These are phyloP conservation scores for Saccharum spontaneum DNA, from an alignment of 176 grass and related monocot genomes.

Conservation along the genomic window DNA sequence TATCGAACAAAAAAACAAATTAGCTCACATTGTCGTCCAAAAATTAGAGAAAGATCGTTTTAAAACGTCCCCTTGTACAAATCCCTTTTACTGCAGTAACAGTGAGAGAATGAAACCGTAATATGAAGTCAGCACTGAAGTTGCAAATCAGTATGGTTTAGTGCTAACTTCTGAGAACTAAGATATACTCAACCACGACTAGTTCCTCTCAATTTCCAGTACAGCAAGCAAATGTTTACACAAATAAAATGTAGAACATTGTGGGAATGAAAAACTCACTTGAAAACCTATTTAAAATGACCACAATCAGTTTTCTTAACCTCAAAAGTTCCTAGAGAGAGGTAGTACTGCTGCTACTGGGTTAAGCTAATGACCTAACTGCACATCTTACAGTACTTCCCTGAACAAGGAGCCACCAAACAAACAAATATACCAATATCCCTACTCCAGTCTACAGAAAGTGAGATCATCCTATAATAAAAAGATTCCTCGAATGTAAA, in stretches of 20 bases:
- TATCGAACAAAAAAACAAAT: constrained; percentile 38
- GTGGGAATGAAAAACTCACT: neutral
- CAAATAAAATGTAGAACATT: neutral
- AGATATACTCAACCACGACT: neutral
- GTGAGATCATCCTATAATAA: neutral
- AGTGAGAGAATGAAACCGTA: neutral
- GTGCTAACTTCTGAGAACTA: neutral
- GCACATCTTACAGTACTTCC: neutral
- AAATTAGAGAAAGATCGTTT: neutral
- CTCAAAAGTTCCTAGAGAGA: neutral
- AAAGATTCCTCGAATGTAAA: neutral
- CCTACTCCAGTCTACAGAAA: neutral
- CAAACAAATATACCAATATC: neutral
- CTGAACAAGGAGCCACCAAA: neutral
- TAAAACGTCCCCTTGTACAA: neutral
- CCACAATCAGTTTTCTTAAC: neutral
- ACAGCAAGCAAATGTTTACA: neutral
- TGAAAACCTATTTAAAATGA: neutral
- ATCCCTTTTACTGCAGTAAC: neutral
- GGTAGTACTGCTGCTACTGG: neutral
- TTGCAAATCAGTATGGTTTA: neutral
- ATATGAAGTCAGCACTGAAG: neutral
- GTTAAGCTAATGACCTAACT: neutral
- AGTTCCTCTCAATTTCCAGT: neutral
- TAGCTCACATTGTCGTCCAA: constrained; percentile 3